These are phyloP conservation scores for Rhizopus delemar DNA, from an alignment of 371 early-diverging fungal species.

Conservation along the genomic window DNA sequence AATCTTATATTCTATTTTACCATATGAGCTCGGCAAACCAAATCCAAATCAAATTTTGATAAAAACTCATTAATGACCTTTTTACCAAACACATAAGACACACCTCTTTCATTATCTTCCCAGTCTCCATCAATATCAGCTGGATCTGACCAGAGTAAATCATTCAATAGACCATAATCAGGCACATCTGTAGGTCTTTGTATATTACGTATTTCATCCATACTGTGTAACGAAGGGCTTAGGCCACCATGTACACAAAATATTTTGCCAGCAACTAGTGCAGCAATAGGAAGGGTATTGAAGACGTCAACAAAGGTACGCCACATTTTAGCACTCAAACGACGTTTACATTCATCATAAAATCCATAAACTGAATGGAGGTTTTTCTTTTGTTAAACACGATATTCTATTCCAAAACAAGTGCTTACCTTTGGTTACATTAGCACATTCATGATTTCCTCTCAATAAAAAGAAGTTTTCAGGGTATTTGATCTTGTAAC, in stretches of 20 bases:
- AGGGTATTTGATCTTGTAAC: slow-evolving; percentile 96
- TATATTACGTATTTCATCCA: slow-evolving; percentile 91
- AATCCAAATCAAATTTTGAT: slow-evolving; percentile 80
- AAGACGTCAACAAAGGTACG: slow-evolving; percentile 95
- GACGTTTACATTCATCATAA: slow-evolving; percentile 98
- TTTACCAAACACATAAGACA: slow-evolving; percentile 89
- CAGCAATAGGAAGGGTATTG: slow-evolving; percentile 96
- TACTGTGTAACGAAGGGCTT: slow-evolving; percentile 71
- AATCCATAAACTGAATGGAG: slow-evolving; percentile 90
- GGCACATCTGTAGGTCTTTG: slow-evolving; percentile 93
- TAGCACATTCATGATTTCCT: slow-evolving; percentile 98
- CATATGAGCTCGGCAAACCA: slow-evolving; percentile 95
- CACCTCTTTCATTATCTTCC: slow-evolving; percentile 97
- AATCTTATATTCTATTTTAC: neutral
- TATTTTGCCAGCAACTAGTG: slow-evolving; percentile 92
- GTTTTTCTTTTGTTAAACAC: neutral
- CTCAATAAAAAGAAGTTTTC: slow-evolving; percentile 95
- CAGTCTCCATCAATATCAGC: slow-evolving; percentile 74
- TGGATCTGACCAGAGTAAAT: slow-evolving; percentile 89
- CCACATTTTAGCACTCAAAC: slow-evolving; percentile 93
- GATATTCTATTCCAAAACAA: neutral
- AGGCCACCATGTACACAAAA: slow-evolving; percentile 98
- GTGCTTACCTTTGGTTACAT: slow-evolving; percentile 81
- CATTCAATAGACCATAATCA: slow-evolving; percentile 80
- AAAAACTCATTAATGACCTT: slow-evolving; percentile 84